Base-by-base conservation (phyloP, 768 basidiomycete species). In the Crassisporium funariophilum region DNA sequence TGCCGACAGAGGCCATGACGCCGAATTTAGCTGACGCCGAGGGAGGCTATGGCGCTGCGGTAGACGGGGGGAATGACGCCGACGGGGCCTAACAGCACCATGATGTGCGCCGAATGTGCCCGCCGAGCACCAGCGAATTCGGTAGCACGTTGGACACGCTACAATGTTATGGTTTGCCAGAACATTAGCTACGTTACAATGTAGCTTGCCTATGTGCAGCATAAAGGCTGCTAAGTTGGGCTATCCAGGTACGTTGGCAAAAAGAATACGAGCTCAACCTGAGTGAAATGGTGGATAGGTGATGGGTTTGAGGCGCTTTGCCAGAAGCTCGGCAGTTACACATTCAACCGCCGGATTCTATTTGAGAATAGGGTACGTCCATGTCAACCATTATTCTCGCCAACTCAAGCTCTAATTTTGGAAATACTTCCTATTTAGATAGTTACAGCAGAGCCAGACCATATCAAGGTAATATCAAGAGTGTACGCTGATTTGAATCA, bases 371-470 rank as follows among this genome's bases (percentile, higher is more conserved):
- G 64, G 54, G 64, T 65, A 31, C 3, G 58, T 47, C 19, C 10
- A 22, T 33, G n/a, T n/a, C n/a, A n/a, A n/a, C n/a, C 22, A n/a
- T 1, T 7, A 29, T 33, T 35, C 68, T 62, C 51, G 70, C 24
- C 46, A 72, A 69, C n/a, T n/a, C 1, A 65, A 74, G 39, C 74
- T 75, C 36, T 64, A 69, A 19, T 58, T 57, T 21, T 75, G 72
- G 29, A 71, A 68, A 36, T 72, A 71, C n/a, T n/a, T n/a, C n/a
- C n/a, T n/a, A n/a, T n/a, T 60, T 69, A 57, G 53, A 52, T 57
- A 24, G 24, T 57, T 10, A 57, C 56, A 1, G 47, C 46, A 9
- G 56, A 57, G 33, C 56, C 50, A 19, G 52, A 57, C 22, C 50
- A 54, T 31, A 51, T 57, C 34, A 57, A 56, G 40, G 50, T 52